Base-by-base conservation (phyloP, 805 yeast species). In the Yarrowia keelungensis region DNA sequence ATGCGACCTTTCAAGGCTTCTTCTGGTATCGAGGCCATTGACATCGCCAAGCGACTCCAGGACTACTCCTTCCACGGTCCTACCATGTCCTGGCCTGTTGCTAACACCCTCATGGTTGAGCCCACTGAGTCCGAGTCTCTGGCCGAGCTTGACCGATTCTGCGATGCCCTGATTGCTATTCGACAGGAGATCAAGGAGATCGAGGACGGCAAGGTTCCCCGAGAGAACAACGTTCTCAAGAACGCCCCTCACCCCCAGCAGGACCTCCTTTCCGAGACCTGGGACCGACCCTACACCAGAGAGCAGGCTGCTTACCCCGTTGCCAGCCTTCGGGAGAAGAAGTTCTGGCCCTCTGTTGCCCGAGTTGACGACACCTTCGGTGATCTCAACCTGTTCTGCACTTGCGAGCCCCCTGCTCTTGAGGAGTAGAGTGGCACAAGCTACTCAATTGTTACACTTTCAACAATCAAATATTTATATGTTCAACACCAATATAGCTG, bases 21-120 rank as follows among this genome's bases (percentile, higher is more conserved):
- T 36, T 73, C 85, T 64, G 97, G 97, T 26, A 83, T 94, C 68
- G 98, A 95, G 80, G 98, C 98, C 22, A 91, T 94, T 74, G 99
- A 95, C 78, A 88, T 95, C 70, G 98, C 99, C 69, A 95, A 95
- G 82, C 87, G 99, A 79, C 84, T 95, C 70, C 98, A 95, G 81
- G 99, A 95, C 80, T 95, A 94, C 78, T 97, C 98, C 0, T 95
- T 95, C 87, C 99, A 95, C 79, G 97, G 97, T 0, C 99, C 99
- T 71, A 95, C 99, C 35, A 88, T 95, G 91, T 95, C 98, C 2
- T 95, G 95, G 91, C 99, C 99, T 10, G 97, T 95, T 65, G 94
- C 98, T 5, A 97, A 97, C 71, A 95, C 99, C 1, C 84, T 95
- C 74, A 95, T 95, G 99, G 87, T 95, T 71, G 99, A 95, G 81